Evolutionary conservation across 768 basidiomycete genomes (phyloP), one percentile per base, ranked within the genome.

Genomic region (Termitomyces sp.): DNA sequence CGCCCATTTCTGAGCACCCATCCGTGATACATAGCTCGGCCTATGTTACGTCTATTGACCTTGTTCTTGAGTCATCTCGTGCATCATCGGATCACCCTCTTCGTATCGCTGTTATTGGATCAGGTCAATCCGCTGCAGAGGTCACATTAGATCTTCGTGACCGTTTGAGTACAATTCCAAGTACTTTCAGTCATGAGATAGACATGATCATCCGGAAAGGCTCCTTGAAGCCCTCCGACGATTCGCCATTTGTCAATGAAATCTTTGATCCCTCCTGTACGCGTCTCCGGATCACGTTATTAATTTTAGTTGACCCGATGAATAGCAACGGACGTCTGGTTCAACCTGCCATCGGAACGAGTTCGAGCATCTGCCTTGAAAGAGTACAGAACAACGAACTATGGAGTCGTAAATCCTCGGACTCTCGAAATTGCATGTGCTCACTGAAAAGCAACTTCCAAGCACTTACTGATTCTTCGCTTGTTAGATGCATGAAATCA

Each of bases 181-280:
- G 68, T 22, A 51, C 59, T 5, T 62, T 65, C 22, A 20, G n/a
- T 16, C 82, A 84, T 60, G 70, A 73, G 51, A 65, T 84, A 49
- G 78, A 84, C 55, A 77, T 84, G 68, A 76, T 85, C 59, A 77
- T 85, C 62, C 79, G 81, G 16, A 78, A 79, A 65, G 81, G 81
- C 15, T 76, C 78, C 0, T 66, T 84, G 49, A 82, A 79, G 58
- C 81, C 81, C 8, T 81, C 81, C 50, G 83, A 85, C 59, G 81
- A 82, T 59, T 78, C 80, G 1, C 80, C 80, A 1, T 85, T 84
- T 63, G 75, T 79, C 46, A 84, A 85, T 68, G 81, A 83, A 63
- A 79, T 84, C 7, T 85, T 84, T 63, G 81, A 83, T 65, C 82
- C 84, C 28, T 75, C 70, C 16, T 66, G 79, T 80, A 64, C 60